These are phyloP conservation scores for Aspergillus arachidicola DNA, from an alignment of 2,329 filamentous ascomycete genomes.

Conservation along the genomic window DNA sequence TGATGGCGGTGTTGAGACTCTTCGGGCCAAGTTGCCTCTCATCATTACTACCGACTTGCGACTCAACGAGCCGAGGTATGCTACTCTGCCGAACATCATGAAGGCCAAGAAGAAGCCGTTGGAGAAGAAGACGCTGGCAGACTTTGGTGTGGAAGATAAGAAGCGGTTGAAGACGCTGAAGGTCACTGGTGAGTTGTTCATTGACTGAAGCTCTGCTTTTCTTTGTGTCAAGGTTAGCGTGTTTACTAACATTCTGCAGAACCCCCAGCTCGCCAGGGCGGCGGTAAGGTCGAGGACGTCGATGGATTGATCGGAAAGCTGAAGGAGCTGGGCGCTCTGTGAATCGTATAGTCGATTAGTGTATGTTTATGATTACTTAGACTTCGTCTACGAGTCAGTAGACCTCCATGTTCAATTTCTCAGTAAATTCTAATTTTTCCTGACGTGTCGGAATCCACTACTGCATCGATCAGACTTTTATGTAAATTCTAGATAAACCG, in stretches of 20 bases:
- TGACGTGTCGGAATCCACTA: constrained; percentile 1
- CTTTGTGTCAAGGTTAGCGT: constrained; percentile 6
- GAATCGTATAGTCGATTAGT: constrained; percentile 29
- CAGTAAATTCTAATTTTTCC: not conserved
- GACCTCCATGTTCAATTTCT: not conserved
- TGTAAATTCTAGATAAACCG: not conserved
- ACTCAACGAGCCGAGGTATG: constrained; percentile 93
- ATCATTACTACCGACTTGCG: constrained; percentile 93
- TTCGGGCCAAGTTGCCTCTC: constrained; percentile 83
- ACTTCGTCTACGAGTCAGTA: constrained; percentile 1
- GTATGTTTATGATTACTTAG: constrained; percentile 21
- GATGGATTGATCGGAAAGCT: constrained; percentile 91
- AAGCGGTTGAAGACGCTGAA: constrained; percentile 85
- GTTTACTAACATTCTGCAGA: constrained; percentile 54
- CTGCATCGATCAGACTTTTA: not conserved
- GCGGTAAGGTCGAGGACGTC: constrained; percentile 96
- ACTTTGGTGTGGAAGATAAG: constrained; percentile 75
- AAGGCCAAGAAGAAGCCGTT: constrained; percentile 99
- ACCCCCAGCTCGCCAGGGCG: constrained; percentile 83
- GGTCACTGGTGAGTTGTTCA: constrained; percentile 68
- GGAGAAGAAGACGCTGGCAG: constrained; percentile 84
- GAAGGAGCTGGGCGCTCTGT: constrained; percentile 93
- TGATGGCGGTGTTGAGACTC: constrained; percentile 90
- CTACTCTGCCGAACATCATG: constrained; percentile 97
- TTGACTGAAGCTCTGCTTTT: not conserved